Evolutionary conservation across 1,284 basidiomycete genomes (phyloP).

Genomic region (Coniophora puteana): DNA sequence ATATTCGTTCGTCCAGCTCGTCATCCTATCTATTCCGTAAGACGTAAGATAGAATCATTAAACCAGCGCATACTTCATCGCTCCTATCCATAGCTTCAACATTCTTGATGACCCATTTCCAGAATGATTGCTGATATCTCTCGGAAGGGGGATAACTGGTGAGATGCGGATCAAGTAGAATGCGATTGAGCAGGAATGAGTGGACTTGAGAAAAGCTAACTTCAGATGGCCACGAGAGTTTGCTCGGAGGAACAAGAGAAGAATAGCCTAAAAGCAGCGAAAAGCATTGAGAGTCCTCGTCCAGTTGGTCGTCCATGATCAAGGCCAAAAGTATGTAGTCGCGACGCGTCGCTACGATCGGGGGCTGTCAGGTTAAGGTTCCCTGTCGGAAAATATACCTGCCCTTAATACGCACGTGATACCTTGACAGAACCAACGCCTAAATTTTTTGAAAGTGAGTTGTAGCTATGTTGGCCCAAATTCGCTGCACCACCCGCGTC

Average conservation of each 20-base stretch:
- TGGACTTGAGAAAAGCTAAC: conserved; percentile 38
- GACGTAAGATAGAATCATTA: not conserved
- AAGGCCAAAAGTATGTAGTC: too few species aligned
- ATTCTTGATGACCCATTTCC: conserved; percentile 62
- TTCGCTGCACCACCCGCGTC: too few species aligned
- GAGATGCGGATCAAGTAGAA: conserved; percentile 53
- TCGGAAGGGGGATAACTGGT: conserved; percentile 53
- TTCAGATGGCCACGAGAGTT: conserved; percentile 35
- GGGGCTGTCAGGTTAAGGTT: too few species aligned
- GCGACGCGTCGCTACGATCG: too few species aligned
- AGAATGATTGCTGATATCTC: conserved; percentile 60
- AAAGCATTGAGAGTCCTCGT: too few species aligned
- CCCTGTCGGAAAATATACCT: too few species aligned
- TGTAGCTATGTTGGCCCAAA: too few species aligned
- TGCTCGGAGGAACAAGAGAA: conserved; percentile 43
- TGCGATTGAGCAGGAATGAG: conserved; percentile 45
- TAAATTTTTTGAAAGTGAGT: too few species aligned
- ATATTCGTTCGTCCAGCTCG: conserved; percentile 63
- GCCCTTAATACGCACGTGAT: too few species aligned
- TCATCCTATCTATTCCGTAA: conserved; percentile 35
- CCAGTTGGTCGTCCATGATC: not conserved
- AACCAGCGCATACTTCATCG: conserved; percentile 35
- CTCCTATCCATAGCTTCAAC: conserved; percentile 43
- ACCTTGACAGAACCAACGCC: too few species aligned
- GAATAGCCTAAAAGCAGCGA: conserved; percentile 49